Evolutionary conservation across 441 rosid genomes (phyloP), one percentile per base, ranked within the genome.

Genomic region (Adansonia rubrostipa): DNA sequence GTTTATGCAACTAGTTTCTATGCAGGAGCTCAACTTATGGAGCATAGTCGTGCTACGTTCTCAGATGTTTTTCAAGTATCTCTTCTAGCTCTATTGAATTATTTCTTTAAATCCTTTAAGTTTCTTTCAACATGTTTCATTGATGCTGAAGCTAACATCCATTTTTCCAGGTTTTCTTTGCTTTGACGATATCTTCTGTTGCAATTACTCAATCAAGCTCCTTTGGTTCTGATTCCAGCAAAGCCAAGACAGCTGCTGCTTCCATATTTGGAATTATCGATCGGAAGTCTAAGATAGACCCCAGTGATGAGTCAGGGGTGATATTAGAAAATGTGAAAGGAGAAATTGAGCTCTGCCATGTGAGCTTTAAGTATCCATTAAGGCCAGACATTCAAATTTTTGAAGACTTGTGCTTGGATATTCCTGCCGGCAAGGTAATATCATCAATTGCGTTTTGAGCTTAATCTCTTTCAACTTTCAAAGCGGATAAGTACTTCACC

Each of bases 351-450:
- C 84, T 89, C 62, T 82, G 73, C 40, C 87, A 85, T 71, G 40
- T 88, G 14, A 82, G 85, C 14, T 90, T 90, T 48, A 83, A 78
- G 76, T 88, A 87, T 80, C 93, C 91, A 19, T 79, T 84, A 51
- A 86, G 93, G 73, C 89, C 89, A 56, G 90, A 90, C 70, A 77
- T 80, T 79, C 85, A 82, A 5, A 82, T 88, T 73, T 81, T 90
- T 13, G 81, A 66, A 1, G 85, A 87, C 77, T 85, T 88, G 65
- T 78, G 89, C 81, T 84, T 86, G 77, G 57, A 82, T 22, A 88
- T 90, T 71, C 86, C 53, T 9, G 80, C 91, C 9, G 91, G 93
- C 83, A 84, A 84, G 88, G 92, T 89, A 84, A 79, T 45, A 61
- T n/a, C 20, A 36, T 36, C 42, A 6, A 65, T 47, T 24, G 14